Evolutionary conservation across 495 filamentous ascomycete genomes (phyloP).

Genomic region (Podospora tetraspora): DNA sequence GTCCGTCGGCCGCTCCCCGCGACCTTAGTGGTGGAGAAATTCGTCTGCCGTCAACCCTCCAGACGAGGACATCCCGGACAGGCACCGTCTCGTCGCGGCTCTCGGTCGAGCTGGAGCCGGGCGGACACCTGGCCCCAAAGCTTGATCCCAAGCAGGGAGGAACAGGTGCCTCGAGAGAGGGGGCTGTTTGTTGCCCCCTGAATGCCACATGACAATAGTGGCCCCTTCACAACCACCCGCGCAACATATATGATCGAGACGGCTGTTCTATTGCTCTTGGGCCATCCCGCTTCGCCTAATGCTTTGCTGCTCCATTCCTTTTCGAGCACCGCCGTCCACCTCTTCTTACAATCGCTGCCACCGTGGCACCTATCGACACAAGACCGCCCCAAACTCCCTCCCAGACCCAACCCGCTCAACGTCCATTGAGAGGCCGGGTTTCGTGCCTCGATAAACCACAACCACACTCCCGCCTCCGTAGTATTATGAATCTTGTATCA

Average conservation of each 20-base stretch:
- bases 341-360: background rate
- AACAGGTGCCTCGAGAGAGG: background rate
- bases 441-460: background rate
- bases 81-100: background rate
- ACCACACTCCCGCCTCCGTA: background rate
- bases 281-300: background rate
- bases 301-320: background rate
- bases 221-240: background rate
- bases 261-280: background rate
- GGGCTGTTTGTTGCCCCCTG: background rate
- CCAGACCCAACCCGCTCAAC: background rate
- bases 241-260: background rate
- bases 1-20: background rate
- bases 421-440: conserved; percentile 6
- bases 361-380: conserved; percentile 5
- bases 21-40: background rate
- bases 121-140: background rate
- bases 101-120: background rate
- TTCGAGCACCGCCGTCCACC: background rate
- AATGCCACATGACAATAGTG: background rate
- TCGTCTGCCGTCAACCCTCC: background rate
- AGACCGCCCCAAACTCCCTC: background rate
- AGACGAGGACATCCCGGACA: background rate
- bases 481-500: conserved; percentile 9
- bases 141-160: background rate